phyloP scores from a whole-genome alignment of 768 basidiomycete species.

The Nidula microcarpa region DNA sequence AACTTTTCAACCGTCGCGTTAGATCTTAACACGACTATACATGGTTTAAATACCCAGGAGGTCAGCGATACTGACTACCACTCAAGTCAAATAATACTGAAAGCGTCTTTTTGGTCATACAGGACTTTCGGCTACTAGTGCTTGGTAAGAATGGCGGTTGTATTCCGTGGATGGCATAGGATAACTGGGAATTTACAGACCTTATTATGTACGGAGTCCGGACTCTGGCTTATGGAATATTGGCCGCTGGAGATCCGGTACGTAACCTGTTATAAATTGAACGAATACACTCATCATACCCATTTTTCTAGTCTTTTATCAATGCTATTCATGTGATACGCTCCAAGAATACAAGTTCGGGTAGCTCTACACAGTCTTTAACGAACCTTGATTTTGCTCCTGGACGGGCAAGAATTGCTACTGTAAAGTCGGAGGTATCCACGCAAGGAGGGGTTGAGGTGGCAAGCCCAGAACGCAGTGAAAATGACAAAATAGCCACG shows the following conservation, averaged over 20 bases:
- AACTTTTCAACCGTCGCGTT: conserved; percentile 15
- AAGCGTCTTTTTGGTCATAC: not conserved
- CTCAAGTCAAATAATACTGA: not conserved
- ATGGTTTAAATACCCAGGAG: conserved; percentile 8
- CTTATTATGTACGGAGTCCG: conserved; percentile 12
- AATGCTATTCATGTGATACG: not conserved
- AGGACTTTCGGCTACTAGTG: conserved; percentile 13
- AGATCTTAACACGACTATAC: conserved; percentile 13
- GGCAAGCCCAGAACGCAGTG: too few species aligned
- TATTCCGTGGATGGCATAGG: not conserved
- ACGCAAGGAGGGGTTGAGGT: too few species aligned
- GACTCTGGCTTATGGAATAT: conserved; percentile 10
- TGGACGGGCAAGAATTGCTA: too few species aligned
- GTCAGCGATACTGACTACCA: conserved; percentile 3
- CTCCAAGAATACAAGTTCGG: too few species aligned
- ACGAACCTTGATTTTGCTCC: too few species aligned
- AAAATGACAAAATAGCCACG: too few species aligned
- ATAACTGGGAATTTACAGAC: conserved; percentile 3
- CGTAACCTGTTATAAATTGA: not conserved
- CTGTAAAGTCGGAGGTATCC: too few species aligned
- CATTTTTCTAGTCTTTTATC: not conserved
- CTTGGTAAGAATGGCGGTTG: conserved; percentile 5
- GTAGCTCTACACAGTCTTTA: too few species aligned
- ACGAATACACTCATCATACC: not conserved
- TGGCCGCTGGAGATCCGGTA: conserved; percentile 12